Percentiles rank a stretch among this genome's conserved stretches.
phyloP scores from a whole-genome alignment of 2,329 filamentous ascomycete species.

The Apiospora marii region DNA sequence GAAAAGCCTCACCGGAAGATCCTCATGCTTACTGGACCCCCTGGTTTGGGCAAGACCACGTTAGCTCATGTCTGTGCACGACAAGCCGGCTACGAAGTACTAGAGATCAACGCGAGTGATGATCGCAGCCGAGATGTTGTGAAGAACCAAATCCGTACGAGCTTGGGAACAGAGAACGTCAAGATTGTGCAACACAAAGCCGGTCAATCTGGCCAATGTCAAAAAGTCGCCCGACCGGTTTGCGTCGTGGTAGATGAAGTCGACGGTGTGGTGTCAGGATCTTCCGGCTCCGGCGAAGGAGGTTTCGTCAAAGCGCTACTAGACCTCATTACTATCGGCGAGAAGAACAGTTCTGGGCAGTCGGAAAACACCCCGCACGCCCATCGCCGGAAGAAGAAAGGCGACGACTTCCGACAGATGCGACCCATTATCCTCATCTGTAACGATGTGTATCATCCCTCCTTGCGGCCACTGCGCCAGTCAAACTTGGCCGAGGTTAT shows the following conservation, averaged over 20 bases:
- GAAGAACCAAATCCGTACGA: slow-evolving; percentile 88
- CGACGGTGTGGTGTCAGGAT: slow-evolving; percentile 88
- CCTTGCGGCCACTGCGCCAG: slow-evolving; percentile 85
- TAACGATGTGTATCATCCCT: slow-evolving; percentile 95
- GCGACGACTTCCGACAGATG: slow-evolving; percentile 86
- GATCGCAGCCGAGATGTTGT: slow-evolving; percentile 91
- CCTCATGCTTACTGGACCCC: slow-evolving; percentile 87
- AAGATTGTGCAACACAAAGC: slow-evolving; percentile 72
- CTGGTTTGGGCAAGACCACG: slow-evolving; percentile 94
- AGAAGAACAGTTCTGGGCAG: slow-evolving; percentile 70
- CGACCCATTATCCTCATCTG: slow-evolving; percentile 93
- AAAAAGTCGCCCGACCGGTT: slow-evolving; percentile 82
- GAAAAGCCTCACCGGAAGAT: slow-evolving; percentile 88
- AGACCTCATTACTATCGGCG: slow-evolving; percentile 85
- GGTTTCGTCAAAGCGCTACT: slow-evolving; percentile 96
- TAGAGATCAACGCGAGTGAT: slow-evolving; percentile 98
- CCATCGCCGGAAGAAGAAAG: slow-evolving; percentile 72
- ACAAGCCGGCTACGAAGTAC: slow-evolving; percentile 94
- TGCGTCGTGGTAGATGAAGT: slow-evolving; percentile 97
- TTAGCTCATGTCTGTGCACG: slow-evolving; percentile 93
- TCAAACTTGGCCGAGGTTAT: slow-evolving; percentile 88
- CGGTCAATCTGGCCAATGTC: slow-evolving; percentile 58
- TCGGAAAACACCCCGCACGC: slow-evolving; percentile 40
- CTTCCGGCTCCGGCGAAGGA: slow-evolving; percentile 80
- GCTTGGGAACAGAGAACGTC: slow-evolving; percentile 92